Base-by-base conservation (phyloP, 331 rosid genomes). In the Cydonia oblonga region DNA sequence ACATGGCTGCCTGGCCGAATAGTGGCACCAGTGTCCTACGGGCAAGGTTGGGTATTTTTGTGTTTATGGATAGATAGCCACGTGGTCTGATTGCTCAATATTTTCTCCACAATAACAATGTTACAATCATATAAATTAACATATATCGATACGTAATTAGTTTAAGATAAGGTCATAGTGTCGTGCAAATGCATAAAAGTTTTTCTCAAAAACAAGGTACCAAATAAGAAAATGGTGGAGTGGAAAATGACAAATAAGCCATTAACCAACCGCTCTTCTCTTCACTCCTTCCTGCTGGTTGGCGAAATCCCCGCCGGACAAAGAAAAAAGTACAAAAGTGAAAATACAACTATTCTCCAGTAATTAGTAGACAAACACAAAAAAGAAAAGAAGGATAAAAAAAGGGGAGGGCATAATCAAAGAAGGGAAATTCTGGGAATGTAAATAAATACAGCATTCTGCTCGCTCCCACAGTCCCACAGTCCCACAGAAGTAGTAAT, bases 221-320 rank as follows among this genome's bases (percentile, higher is more conserved):
- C 24, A 18, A 62, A 9, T 29, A 2, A 62, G 67, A 62, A 9
- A 62, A 18, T 9, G 1, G 67, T 15, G 5, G 9, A 8, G 12
- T 4, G 23, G 24, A 22, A 29, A 28, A 9, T 62, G 67, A 29
- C 67, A 38, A 38, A 38, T 9, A 38, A 38, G 15, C 35, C 9
- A 1, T 38, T 38, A 38, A 3, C 42, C 42, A 38, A 23, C 79
- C 74, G 35, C 35, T 4, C 68, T 15, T 18, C 20, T 30, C 53
- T 10, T 60, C 35, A 23, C 40, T 49, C n/a, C 14, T 46, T 46
- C 68, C 51, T 38, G 8, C 59, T 30, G 28, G 33, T 30, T 61
- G 28, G 73, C 59, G 68, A 68, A 75, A 62, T 14, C 42, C 69
- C 72, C 65, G 42, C 68, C 60, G 7, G 24, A 38, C 71, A 64